These are phyloP conservation scores for Aspergillus sparsus DNA, from an alignment of 495 filamentous ascomycete species.

Conservation along the genomic window DNA sequence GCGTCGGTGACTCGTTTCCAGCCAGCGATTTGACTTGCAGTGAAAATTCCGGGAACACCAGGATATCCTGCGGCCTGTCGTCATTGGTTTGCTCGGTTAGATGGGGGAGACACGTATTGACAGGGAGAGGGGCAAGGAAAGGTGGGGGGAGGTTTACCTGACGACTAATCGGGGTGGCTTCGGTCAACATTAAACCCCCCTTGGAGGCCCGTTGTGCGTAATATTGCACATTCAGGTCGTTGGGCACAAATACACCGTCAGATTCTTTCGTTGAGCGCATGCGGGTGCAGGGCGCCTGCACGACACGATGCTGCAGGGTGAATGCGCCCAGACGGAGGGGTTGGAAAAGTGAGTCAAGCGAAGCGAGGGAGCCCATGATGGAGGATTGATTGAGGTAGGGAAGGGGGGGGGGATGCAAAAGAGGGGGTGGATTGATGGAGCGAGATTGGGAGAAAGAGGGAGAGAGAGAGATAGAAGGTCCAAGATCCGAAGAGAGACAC, in stretches of 20 bases:
- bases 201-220: slow-evolving; percentile 51
- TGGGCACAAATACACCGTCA: slow-evolving; percentile 40
- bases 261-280: slow-evolving; percentile 46
- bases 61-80: slow-evolving; percentile 40
- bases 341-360: slow-evolving; percentile 49
- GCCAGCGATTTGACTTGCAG: slow-evolving; percentile 41
- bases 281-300: slow-evolving; percentile 56
- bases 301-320: slow-evolving; percentile 51
- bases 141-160: neutral
- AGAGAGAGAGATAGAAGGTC: neutral
- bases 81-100: neutral
- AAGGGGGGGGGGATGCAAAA: no score
- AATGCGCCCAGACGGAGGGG: slow-evolving; percentile 51
- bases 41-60: slow-evolving; percentile 52
- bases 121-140: neutral
- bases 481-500: neutral
- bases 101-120: neutral
- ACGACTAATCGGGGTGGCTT: slow-evolving; percentile 45
- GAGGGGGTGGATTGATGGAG: neutral
- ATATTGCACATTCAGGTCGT: slow-evolving; percentile 48
- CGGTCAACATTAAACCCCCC: slow-evolving; percentile 51
- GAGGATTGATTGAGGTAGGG: no score
- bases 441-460: neutral
- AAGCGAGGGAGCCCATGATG: slow-evolving; percentile 31
- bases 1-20: slow-evolving; percentile 55